Base-by-base conservation (phyloP, 2,329 filamentous ascomycete genomes). In the Penicillium paneum region DNA sequence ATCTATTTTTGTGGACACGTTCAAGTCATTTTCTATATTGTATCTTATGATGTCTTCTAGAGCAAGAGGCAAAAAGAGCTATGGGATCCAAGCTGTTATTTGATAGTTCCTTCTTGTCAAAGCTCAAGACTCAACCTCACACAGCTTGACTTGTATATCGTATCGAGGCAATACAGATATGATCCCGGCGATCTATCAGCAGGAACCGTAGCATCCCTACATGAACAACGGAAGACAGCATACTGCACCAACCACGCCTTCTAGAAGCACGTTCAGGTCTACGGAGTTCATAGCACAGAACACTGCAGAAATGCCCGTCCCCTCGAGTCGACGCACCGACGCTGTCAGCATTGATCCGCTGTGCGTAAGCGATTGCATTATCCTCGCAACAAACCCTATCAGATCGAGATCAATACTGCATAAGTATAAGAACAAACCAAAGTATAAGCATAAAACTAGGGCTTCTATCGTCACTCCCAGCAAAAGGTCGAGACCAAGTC, bases 161-260 rank as follows among this genome's bases (percentile, higher is more conserved):
- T 17, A 21, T 12, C 5, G 2, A 36, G 29, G 12, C 19, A 28
- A 26, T 24, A 43, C 29, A 49, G 1, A 34, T 39, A 43, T 31
- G 32, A 28, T 34, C 29, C 49, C 5, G 19, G 19, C 40, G 46
- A 49, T 44, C 52, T 31, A 54, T 44, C 46, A 52, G 46, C 52
- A 54, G 52, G 52, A 44, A 54, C 52, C 28, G 17, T 35, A 44
- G 45, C 19, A 54, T 42, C 26, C 52, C 52, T 50, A 54, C 52
- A 54, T 50, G 28, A 53, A 54, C 45, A 26, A 46, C 46, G 52
- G 52, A 40, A 54, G 39, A 50, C 52, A 54, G 52, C 52, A 54
- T 54, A 54, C 46, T 54, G 52, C 52, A 50, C 44, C 46, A 39
- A 43, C 52, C 46, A 44, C 21, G 26, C 19, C 28, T 50, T 49